These are phyloP conservation scores for Petrea volubilis DNA, from an alignment of 257 asterid genomes.

Conservation along the genomic window DNA sequence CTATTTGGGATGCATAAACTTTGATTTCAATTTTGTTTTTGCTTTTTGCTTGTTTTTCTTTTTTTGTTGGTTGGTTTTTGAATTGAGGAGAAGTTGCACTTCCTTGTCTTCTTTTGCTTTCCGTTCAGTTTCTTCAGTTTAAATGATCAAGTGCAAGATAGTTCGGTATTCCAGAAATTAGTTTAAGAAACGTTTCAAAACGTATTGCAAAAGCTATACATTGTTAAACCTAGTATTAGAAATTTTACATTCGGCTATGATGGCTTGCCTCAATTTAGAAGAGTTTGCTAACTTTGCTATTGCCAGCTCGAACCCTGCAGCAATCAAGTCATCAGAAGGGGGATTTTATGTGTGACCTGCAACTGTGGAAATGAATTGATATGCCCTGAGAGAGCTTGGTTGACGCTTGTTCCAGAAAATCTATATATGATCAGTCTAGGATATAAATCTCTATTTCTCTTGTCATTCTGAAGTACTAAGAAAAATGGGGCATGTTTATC, in stretches of 20 bases:
- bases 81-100: neutral
- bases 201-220: neutral
- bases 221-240: neutral
- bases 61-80: neutral
- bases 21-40: too few species aligned
- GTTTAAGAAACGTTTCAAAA: neutral
- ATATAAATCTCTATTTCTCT: neutral
- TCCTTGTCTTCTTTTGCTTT: neutral
- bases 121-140: conserved; percentile 3
- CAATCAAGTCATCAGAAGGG: neutral
- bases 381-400: too few species aligned
- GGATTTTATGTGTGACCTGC: neutral
- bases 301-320: neutral
- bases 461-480: neutral
- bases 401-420: too few species aligned
- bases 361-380: too few species aligned
- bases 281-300: neutral
- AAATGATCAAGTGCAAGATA: conserved; percentile 5
- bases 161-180: neutral
- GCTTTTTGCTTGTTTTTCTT: too few species aligned
- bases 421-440: neutral
- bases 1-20: neutral
- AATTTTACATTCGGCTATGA: neutral
- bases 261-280: neutral
- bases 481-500: neutral